Conservation (phyloP, 768 basidiomycete species). For the Lentinula lateritia region DNA sequence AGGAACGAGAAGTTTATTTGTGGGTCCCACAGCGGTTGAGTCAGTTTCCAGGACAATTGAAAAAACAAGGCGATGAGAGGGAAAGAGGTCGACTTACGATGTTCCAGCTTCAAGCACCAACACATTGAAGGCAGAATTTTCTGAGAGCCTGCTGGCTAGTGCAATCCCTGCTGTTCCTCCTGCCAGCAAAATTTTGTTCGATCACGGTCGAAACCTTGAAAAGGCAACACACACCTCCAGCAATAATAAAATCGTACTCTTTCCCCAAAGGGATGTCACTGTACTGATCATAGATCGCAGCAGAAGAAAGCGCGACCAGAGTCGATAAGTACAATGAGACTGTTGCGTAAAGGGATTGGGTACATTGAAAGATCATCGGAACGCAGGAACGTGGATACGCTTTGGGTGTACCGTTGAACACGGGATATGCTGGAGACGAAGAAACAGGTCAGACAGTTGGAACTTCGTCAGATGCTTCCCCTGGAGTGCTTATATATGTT, state of each 20-base stretch:
- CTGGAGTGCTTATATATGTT: not conserved
- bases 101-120: constrained; percentile 26
- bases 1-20: not conserved
- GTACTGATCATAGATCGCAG: not conserved
- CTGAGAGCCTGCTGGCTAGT: constrained; percentile 32
- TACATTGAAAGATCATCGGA: not conserved
- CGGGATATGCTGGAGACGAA: not conserved
- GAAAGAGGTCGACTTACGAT: constrained; percentile 2
- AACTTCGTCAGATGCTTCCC: not conserved
- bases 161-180: constrained; percentile 29
- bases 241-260: constrained; percentile 11
- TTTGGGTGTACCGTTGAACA: not conserved
- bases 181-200: not conserved
- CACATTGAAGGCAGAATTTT: constrained; percentile 26
- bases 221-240: constrained; percentile 8
- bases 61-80: not conserved
- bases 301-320: not conserved
- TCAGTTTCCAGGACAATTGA: not conserved
- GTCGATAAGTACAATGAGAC: not conserved
- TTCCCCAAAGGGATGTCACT: not conserved
- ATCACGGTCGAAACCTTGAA: not conserved
- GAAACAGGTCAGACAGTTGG: not conserved
- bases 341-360: not conserved
- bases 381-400: not conserved
- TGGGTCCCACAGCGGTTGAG: not conserved